Evolutionary conservation across 1,139 yeast species (phyloP), one percentile per base, ranked within the genome.

Genomic region (Lodderomyces elongisporus): DNA sequence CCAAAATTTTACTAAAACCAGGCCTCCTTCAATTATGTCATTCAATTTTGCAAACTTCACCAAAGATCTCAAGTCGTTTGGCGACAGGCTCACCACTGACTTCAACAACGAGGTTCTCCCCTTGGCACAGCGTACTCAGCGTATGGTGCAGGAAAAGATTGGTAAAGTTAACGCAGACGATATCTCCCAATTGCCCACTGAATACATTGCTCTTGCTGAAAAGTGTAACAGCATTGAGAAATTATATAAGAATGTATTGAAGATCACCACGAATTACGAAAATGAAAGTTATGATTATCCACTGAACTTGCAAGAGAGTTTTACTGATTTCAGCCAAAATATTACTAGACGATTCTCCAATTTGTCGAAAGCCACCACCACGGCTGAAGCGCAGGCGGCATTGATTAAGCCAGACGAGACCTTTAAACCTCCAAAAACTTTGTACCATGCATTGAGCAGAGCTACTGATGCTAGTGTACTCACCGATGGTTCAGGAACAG

Each of bases 211-310:
- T 40, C 68, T 85, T 44, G 94, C 89, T 43, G 66, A 66, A 42
- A 78, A 78, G 51, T 79, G 88, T 40, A 93, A 85, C 54, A 78
- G 83, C 36, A 71, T 85, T 53, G 85, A 81, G 55, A 60, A 69
- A 25, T 77, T 85, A 36, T 85, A 85, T 64, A 74, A 74, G 54
- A 80, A 82, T 52, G 73, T 85, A 36, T 70, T 85, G 45, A 73
- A 81, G 38, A 82, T 85, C 37, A 81, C 94, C 38, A 61, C 72
- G 24, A 73, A 73, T 38, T 85, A 83, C 56, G 91, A 81, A 50
- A 74, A 67, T 45, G 95, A 85, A 56, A 71, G 82, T 36, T 85
- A 87, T 58, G 96, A 87, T 58, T 85, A 85, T 56, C 95, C 95
- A n/a, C 75, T 79, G 36, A 81, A 83, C 51, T 52, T 67, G 37